These are phyloP conservation scores for Boletellus ananiceps DNA, from an alignment of 768 basidiomycete genomes.

Conservation along the genomic window DNA sequence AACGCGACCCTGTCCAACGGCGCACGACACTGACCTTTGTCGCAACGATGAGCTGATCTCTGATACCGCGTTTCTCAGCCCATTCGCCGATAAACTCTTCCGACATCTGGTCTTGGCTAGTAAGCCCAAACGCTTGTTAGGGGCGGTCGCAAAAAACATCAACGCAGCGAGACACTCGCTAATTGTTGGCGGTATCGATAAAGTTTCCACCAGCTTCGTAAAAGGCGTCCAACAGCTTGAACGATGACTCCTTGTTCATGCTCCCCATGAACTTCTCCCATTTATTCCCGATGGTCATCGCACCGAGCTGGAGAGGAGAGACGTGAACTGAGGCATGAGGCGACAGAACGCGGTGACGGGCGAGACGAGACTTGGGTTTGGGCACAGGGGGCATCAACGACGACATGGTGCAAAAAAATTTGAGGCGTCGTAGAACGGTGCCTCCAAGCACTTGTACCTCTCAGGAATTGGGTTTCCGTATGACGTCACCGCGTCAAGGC, in stretches of 20 bases:
- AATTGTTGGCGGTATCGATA: slow-evolving; percentile 47
- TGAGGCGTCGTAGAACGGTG: too few relatives aligned
- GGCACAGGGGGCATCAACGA: slow-evolving; percentile 14
- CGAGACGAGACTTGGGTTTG: slow-evolving; percentile 31
- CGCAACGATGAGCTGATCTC: slow-evolving; percentile 47
- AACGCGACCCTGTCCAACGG: background rate
- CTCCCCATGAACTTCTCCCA: slow-evolving; percentile 33
- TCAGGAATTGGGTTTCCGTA: too few relatives aligned
- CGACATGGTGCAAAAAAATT: background rate
- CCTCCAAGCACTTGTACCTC: too few relatives aligned
- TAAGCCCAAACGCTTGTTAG: background rate
- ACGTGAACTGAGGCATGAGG: slow-evolving; percentile 42
- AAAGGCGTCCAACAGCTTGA: slow-evolving; percentile 45
- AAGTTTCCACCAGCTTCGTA: slow-evolving; percentile 45
- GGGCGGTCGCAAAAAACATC: background rate
- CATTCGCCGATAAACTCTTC: slow-evolving; percentile 52
- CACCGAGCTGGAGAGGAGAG: slow-evolving; percentile 45
- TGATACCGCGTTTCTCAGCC: slow-evolving; percentile 38
- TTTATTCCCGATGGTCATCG: slow-evolving; percentile 42
- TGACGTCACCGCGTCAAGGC: too few relatives aligned
- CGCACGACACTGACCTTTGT: slow-evolving; percentile 33
- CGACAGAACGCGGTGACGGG: slow-evolving; percentile 36
- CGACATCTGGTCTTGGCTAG: slow-evolving; percentile 49
- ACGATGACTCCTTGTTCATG: slow-evolving; percentile 39
- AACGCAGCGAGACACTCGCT: slow-evolving; percentile 22